Conservation (phyloP, 176 grass and related monocot genomes). For the Bromus sterilis region DNA sequence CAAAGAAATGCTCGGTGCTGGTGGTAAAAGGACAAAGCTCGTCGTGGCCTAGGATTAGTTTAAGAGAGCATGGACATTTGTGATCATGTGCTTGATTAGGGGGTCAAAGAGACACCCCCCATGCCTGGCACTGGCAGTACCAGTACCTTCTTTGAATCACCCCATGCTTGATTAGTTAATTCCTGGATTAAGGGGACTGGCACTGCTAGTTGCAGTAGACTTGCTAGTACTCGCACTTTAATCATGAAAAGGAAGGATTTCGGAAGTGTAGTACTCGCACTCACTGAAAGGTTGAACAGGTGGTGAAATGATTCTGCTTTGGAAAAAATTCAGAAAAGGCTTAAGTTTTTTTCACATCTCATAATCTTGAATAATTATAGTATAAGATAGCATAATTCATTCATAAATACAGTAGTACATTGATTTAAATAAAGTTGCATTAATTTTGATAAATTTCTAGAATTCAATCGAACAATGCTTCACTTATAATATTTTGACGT, state of each 20-base stretch:
- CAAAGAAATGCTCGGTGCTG: not conserved
- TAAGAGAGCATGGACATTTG: constrained; percentile 7
- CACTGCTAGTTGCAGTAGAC: not conserved
- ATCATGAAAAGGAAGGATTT: no score
- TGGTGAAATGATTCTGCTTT: not conserved
- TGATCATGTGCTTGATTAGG: constrained; percentile 13
- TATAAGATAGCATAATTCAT: no score
- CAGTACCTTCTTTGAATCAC: not conserved
- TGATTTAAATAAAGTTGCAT: no score
- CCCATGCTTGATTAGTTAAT: not conserved
- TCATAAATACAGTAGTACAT: no score
- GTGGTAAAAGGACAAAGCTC: constrained; percentile 28
- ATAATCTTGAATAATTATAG: no score
- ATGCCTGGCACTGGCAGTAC: not conserved
- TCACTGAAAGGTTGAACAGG: not conserved
- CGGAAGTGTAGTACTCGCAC: no score
- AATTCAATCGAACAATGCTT: no score
- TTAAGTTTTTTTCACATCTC: no score
- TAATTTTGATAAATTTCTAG: no score
- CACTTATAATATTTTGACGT: no score
- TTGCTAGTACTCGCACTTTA: not conserved
- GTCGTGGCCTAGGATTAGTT: no score
- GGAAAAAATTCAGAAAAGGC: not conserved
- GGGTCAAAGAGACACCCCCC: constrained; percentile 33
- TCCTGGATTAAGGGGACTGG: not conserved